phyloP scores from a whole-genome alignment of 164 flowering plant genomes.

The Vitis vinifera region DNA sequence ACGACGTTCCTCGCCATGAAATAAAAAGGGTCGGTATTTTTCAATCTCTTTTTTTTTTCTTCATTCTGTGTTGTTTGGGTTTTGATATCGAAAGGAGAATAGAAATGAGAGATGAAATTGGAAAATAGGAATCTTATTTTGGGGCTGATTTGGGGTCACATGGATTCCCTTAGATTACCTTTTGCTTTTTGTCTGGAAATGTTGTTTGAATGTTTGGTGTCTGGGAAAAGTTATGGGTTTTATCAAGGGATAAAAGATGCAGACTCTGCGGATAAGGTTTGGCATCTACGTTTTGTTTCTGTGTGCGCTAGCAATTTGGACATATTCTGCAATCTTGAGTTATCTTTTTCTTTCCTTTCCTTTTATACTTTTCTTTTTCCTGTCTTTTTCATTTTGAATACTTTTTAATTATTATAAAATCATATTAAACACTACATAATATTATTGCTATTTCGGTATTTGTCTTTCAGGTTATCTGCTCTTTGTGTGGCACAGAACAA shows the following conservation, averaged over 20 bases:
- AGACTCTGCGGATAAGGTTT: too few relatives aligned
- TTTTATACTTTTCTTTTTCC: neutral
- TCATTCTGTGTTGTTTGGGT: neutral
- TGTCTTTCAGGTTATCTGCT: slow-evolving; percentile 75
- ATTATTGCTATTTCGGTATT: neutral
- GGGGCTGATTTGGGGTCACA: neutral
- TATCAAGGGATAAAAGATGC: too few relatives aligned
- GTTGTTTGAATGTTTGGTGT: neutral
- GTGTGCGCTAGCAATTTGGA: too few relatives aligned
- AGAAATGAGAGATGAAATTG: too few relatives aligned
- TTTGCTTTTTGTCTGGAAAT: neutral
- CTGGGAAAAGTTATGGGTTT: too few relatives aligned
- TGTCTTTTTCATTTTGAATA: too few relatives aligned
- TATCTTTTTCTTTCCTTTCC: neutral
- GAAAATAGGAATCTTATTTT: neutral
- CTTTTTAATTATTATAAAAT: too few relatives aligned
- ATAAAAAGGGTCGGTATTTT: slow-evolving; percentile 45
- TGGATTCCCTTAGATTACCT: too few relatives aligned
- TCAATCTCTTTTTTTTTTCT: neutral
- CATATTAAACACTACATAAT: too few relatives aligned
- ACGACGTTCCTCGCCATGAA: slow-evolving; percentile 83
- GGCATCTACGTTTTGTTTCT: too few relatives aligned
- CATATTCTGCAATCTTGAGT: too few relatives aligned
- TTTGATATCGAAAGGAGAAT: too few relatives aligned
- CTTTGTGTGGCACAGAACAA: slow-evolving; percentile 81